phyloP scores from a whole-genome alignment of 164 flowering plant genomes.

The Santalum album region DNA sequence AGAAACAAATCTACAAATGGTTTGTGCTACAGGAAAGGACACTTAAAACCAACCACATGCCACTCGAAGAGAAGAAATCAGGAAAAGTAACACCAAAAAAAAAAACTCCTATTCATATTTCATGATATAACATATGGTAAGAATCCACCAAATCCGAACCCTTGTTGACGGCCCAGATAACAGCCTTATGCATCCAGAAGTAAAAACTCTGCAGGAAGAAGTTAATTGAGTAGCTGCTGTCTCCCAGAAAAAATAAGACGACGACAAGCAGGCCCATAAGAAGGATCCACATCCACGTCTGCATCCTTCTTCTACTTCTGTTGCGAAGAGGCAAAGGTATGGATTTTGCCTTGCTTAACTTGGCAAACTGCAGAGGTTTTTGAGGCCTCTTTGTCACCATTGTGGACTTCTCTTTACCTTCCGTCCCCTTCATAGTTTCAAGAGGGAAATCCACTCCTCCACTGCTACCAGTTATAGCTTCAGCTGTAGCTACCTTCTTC shows the following conservation, averaged over 20 bases:
- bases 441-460: constrained; percentile 23
- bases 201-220: constrained; percentile 17
- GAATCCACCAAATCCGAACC: constrained; percentile 2
- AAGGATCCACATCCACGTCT: constrained; percentile 60
- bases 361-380: constrained; percentile 25
- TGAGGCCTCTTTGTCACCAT: constrained; percentile 29
- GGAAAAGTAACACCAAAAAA: too few species aligned
- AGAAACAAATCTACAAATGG: too few species aligned
- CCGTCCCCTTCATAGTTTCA: constrained; percentile 27
- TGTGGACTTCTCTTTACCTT: constrained; percentile 25
- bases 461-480: constrained; percentile 10
- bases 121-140: not conserved
- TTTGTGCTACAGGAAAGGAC: too few species aligned
- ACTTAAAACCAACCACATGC: too few species aligned
- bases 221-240: constrained; percentile 20
- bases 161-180: not conserved
- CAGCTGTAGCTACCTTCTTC: constrained; percentile 27
- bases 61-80: too few species aligned
- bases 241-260: constrained; percentile 38
- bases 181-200: too few species aligned
- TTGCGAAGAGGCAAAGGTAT: constrained; percentile 65
- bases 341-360: constrained; percentile 40
- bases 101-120: too few species aligned
- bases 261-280: constrained; percentile 19
- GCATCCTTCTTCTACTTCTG: constrained; percentile 51